Evolutionary conservation across 2,329 filamentous ascomycete genomes (phyloP).

Genomic region (Epichloe elymi): DNA sequence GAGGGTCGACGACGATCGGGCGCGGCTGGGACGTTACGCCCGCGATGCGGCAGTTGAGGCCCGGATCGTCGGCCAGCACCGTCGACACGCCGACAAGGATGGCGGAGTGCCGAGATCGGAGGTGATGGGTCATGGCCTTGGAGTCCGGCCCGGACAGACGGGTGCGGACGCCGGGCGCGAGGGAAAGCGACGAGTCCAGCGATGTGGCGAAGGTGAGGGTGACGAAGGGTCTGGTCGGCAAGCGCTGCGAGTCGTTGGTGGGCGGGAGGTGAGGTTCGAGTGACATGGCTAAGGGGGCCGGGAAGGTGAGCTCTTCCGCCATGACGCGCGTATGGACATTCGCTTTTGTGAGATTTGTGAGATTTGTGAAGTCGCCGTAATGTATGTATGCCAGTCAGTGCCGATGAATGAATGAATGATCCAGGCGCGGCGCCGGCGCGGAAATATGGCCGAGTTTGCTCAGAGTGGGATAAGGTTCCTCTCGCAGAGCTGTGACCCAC

Average conservation of each 20-base stretch:
- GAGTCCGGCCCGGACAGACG: conserved; percentile 68
- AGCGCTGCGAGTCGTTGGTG: not conserved
- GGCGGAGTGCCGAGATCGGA: conserved; percentile 69
- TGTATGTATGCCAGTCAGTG: no score
- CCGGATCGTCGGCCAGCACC: conserved; percentile 71
- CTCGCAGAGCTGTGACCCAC: no score
- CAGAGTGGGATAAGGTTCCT: no score
- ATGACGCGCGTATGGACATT: conserved; percentile 11
- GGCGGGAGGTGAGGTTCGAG: conserved; percentile 23
- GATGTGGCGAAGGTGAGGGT: conserved; percentile 88
- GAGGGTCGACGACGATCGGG: conserved; percentile 72
- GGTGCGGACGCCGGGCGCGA: conserved; percentile 69
- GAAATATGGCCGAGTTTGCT: no score
- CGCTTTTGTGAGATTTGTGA: no score
- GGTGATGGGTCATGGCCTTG: conserved; percentile 87
- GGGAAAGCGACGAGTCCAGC: conserved; percentile 67
- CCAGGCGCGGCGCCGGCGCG: no score
- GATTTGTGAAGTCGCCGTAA: no score
- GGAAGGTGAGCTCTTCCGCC: conserved; percentile 22
- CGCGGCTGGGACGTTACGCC: conserved; percentile 56
- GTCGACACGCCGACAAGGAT: conserved; percentile 81
- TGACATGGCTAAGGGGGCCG: conserved; percentile 16
- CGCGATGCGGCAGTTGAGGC: conserved; percentile 66
- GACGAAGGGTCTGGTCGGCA: conserved; percentile 33
- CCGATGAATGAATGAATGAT: no score